Percentiles rank a stretch among this genome's conserved stretches.
phyloP scores from a whole-genome alignment of 805 yeast species.

The Starmera pachycereana region DNA sequence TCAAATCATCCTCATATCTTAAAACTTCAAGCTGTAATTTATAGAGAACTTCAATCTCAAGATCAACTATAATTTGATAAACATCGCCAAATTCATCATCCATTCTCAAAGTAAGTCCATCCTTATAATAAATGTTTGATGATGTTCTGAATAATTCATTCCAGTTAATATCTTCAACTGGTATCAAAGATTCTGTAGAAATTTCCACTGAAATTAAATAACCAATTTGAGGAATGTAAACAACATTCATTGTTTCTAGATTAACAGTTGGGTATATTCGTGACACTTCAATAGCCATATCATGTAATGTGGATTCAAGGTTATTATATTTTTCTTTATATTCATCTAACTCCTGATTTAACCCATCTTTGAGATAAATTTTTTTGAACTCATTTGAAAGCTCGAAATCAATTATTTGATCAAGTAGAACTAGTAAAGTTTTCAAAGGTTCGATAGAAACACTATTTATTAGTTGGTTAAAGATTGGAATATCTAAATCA shows the following conservation, averaged over 20 bases:
- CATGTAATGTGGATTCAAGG: conserved; percentile 23
- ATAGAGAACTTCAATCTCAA: conserved; percentile 30
- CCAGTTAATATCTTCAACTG: conserved; percentile 18
- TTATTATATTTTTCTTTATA: conserved; percentile 17
- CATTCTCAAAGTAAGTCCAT: conserved; percentile 18
- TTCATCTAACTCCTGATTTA: conserved; percentile 20
- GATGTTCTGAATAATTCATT: conserved; percentile 27
- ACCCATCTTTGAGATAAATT: conserved; percentile 20
- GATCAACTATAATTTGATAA: conserved; percentile 28
- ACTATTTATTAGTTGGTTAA: conserved; percentile 6
- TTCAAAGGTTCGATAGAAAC: conserved; percentile 7
- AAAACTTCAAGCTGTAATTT: conserved; percentile 19
- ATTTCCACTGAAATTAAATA: conserved; percentile 23
- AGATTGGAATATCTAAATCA: conserved; percentile 3
- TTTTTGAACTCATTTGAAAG: conserved; percentile 19
- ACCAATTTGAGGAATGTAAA: conserved; percentile 37
- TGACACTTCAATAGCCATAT: conserved; percentile 13
- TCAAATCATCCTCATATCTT: conserved; percentile 6
- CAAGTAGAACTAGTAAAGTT: conserved; percentile 11
- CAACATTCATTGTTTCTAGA: conserved; percentile 20
- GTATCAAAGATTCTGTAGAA: conserved; percentile 11
- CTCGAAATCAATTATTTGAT: conserved; percentile 27
- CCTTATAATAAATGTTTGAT: conserved; percentile 27
- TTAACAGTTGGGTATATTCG: conserved; percentile 1
- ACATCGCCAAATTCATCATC: conserved; percentile 33